These are phyloP conservation scores for Aspergillus novofumigatus DNA, from an alignment of 2,329 filamentous ascomycete genomes.

Conservation along the genomic window DNA sequence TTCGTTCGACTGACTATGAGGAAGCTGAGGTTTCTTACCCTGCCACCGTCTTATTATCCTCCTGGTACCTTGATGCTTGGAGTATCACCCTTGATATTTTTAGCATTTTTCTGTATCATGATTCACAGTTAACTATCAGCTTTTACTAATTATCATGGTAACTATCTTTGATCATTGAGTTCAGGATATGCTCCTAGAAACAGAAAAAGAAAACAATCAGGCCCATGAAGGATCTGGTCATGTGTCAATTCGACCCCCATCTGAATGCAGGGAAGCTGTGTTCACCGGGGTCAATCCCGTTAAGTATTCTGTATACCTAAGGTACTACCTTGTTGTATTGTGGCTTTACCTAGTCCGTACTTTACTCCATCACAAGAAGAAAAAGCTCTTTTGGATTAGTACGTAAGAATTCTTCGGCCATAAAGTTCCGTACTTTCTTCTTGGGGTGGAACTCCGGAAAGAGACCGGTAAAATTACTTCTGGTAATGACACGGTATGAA, in stretches of 20 bases:
- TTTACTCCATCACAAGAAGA: constrained; percentile 1
- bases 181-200: not conserved
- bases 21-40: not conserved
- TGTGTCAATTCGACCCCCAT: constrained; percentile 1
- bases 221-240: not conserved
- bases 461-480: constrained; percentile 25
- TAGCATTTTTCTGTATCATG: constrained; percentile 6
- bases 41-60: constrained; percentile 10
- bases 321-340: not conserved
- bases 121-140: not conserved
- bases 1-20: constrained; percentile 6
- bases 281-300: not conserved
- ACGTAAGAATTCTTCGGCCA: not conserved
- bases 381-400: not conserved
- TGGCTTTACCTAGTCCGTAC: constrained; percentile 2
- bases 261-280: constrained; percentile 6
- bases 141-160: not conserved
- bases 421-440: constrained; percentile 20
- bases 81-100: constrained; percentile 6
- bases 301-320: not conserved
- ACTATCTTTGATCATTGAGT: not conserved
- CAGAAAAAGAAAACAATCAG: not conserved
- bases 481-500: constrained; percentile 19
- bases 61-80: constrained; percentile 2
- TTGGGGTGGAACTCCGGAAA: constrained; percentile 24